Percentiles rank a stretch among this genome's conserved stretches.
These are phyloP conservation scores for Plectosphaerella sp. DNA, from an alignment of 2,329 filamentous ascomycete species.

Conservation along the genomic window DNA sequence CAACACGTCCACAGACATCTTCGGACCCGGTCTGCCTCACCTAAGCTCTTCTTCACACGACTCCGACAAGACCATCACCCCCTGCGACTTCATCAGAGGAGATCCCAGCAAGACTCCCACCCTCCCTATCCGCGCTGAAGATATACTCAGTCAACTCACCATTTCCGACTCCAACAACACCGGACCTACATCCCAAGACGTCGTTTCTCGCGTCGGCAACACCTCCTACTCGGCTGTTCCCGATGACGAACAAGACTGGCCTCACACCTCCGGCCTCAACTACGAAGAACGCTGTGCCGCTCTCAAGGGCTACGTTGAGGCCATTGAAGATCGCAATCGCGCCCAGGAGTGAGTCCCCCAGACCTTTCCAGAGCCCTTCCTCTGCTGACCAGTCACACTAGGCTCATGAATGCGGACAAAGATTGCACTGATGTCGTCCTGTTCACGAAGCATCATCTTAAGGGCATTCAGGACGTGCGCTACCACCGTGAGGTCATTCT, in stretches of 20 bases:
- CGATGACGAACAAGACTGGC: background rate
- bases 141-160: no score
- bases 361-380: no score
- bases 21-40: no score
- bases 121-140: no score
- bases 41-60: no score
- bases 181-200: background rate
- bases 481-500: constrained; percentile 27
- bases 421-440: background rate
- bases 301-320: background rate
- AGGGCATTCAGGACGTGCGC: background rate
- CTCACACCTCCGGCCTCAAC: background rate
- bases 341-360: background rate
- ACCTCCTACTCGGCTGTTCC: background rate
- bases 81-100: no score
- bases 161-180: background rate
- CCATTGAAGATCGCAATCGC: background rate
- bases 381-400: no score
- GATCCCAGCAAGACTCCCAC: no score
- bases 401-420: no score
- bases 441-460: background rate
- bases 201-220: background rate
- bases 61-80: no score
- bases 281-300: background rate
- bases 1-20: no score